Base-by-base conservation (phyloP, 768 basidiomycete species). In the Mycena albidolilacea region DNA sequence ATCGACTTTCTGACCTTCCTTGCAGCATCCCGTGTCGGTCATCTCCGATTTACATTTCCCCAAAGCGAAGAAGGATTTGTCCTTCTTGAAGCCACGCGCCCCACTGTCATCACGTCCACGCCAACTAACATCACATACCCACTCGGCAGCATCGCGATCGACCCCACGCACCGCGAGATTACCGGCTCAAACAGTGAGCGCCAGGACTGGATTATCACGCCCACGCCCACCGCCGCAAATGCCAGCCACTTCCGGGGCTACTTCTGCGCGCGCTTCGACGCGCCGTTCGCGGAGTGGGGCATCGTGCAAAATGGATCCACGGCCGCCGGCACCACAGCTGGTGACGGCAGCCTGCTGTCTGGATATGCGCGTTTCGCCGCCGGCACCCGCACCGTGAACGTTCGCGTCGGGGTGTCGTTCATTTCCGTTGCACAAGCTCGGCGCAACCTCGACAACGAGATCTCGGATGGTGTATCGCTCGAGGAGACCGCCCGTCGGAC, bases 11-110 rank as follows among this genome's bases (percentile, higher is more conserved):
- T 43, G 17, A 69, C 35, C n/a, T 58, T 50, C 8, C 7, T 8
- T 8, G 6, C 63, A 91, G 90, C 90, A 19, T 91, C 91, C 43
- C 88, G 90, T 10, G 90, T 91, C 23, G 91, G 91, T 0, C 90
- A 92, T 78, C 80, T 92, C 7, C 85, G 89, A 12, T 91, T 91
- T 80, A 88, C 88, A 0, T 92, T 91, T 81, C 77, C 71, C 71
- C 0, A 17, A 74, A 19, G 73, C 55, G 9, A 41, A 21, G 17
- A 30, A 39, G 37, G 90, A 0, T 91, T 90, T 61, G 80, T 92
- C 44, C 80, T 91, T 9, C 69, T 92, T 10, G 89, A 92, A 74
- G 89, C 90, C 0, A 88, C 90, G 9, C 85, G 91, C 19, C 82
- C 86, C 12, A 85, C 86, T 4, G 82, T 88, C 19, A 81, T 89